Percentiles rank a stretch among this genome's conserved stretches.
These are phyloP conservation scores for Kwoniella shandongensis DNA, from an alignment of 768 basidiomycete genomes.

Conservation along the genomic window DNA sequence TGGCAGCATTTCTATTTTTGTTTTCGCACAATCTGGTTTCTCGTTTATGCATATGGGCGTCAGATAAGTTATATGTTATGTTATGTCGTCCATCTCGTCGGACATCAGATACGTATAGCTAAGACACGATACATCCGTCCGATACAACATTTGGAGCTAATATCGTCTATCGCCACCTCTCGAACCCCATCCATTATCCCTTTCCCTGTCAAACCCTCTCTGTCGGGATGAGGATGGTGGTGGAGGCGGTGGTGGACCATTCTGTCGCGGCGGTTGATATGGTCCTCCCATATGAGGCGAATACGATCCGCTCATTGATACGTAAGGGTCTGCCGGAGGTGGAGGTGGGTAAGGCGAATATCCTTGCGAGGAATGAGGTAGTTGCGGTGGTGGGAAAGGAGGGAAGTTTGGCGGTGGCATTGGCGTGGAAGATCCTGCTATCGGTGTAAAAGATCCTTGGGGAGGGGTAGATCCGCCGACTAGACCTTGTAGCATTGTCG, in stretches of 20 bases:
- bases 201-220: not conserved
- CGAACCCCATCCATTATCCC: conserved; percentile 10
- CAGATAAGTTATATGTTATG: too few species aligned
- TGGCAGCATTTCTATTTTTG: too few species aligned
- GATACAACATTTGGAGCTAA: too few species aligned
- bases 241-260: not conserved
- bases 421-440: not conserved
- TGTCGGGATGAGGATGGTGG: not conserved
- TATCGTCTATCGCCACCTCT: conserved; percentile 2
- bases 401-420: not conserved
- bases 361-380: too few species aligned
- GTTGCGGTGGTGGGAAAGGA: not conserved
- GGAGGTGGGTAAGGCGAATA: conserved; percentile 6
- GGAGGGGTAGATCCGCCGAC: conserved; percentile 11
- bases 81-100: too few species aligned
- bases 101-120: too few species aligned
- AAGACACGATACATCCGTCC: too few species aligned
- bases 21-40: too few species aligned
- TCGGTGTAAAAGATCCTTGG: not conserved
- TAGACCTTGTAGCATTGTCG: conserved; percentile 16
- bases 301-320: not conserved
- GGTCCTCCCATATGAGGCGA: not conserved
- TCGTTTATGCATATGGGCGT: too few species aligned
- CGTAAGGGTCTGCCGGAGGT: not conserved
- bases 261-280: not conserved